A percentile compares a stretch with the other conserved stretches of the same genome.
Conservation (phyloP, 2,329 filamentous ascomycete species). For the Botrytis cinerea region DNA sequence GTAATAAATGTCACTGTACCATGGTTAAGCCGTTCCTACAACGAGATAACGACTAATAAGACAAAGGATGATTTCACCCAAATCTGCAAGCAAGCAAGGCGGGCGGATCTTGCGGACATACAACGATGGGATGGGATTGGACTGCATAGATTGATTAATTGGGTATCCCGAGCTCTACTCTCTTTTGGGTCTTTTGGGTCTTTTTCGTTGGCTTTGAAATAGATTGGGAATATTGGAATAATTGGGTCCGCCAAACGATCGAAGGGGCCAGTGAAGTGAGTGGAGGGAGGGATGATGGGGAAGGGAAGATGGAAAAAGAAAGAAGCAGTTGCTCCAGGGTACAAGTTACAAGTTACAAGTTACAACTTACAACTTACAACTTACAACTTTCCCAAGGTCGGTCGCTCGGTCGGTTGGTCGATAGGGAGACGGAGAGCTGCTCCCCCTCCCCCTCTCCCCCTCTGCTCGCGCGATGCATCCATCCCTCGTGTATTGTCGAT, state of each 20-base stretch:
- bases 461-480: too few relatives aligned
- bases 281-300: too few relatives aligned
- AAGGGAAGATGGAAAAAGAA: not conserved
- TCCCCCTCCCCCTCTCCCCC: not conserved
- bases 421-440: not conserved
- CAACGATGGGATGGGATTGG: constrained; percentile 7
- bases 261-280: not conserved
- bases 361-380: not conserved
- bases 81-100: not conserved
- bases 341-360: not conserved
- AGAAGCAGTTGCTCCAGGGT: not conserved
- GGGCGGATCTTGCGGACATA: constrained; percentile 5
- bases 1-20: not conserved
- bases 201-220: not conserved
- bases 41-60: not conserved
- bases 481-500: too few relatives aligned
- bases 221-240: constrained; percentile 1
- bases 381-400: not conserved
- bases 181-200: not conserved
- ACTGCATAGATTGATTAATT: not conserved
- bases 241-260: not conserved
- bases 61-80: not conserved
- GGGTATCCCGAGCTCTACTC: constrained; percentile 7
- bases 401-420: too few relatives aligned
- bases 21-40: not conserved